Evolutionary conservation across 2,329 filamentous ascomycete species (phyloP).

Genomic region (Apiospora aurea): DNA sequence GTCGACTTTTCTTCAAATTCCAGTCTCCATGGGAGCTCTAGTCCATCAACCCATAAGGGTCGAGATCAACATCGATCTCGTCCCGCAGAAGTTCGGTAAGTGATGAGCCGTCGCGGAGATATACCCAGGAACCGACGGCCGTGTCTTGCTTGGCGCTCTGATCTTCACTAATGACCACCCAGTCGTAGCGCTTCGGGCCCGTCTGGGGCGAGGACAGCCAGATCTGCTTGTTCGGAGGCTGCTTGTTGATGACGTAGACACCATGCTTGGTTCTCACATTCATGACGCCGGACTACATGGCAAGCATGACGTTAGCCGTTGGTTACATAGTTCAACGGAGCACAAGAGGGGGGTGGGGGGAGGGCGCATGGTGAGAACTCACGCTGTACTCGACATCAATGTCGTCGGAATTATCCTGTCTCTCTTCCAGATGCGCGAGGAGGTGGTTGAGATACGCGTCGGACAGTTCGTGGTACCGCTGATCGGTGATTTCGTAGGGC

Average conservation of each 20-base stretch:
- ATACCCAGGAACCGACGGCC: slow-evolving; percentile 81
- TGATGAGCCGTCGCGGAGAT: slow-evolving; percentile 81
- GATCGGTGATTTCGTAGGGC: slow-evolving; percentile 70
- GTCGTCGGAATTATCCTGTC: slow-evolving; percentile 76
- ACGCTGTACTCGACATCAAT: slow-evolving; percentile 92
- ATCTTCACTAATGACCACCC: slow-evolving; percentile 75
- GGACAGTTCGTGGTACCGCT: slow-evolving; percentile 78
- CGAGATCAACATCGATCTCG: slow-evolving; percentile 73
- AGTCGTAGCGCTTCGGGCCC: slow-evolving; percentile 94
- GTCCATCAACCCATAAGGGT: neutral
- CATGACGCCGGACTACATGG: slow-evolving; percentile 79
- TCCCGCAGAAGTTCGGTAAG: slow-evolving; percentile 75
- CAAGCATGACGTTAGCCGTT: neutral
- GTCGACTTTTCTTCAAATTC: neutral
- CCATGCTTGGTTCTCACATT: slow-evolving; percentile 74
- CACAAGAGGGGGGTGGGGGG: slow-evolving; percentile 24
- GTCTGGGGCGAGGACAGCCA: slow-evolving; percentile 93
- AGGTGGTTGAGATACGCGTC: slow-evolving; percentile 74
- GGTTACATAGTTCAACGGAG: neutral
- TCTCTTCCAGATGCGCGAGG: slow-evolving; percentile 69
- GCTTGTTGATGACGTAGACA: slow-evolving; percentile 96
- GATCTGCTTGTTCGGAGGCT: slow-evolving; percentile 96
- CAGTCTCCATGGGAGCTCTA: neutral
- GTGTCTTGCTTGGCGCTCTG: slow-evolving; percentile 83
- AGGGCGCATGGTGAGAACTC: slow-evolving; percentile 42